Conservation (phyloP, 2,329 filamentous ascomycete species). For the Geoglossum cookeanum region DNA sequence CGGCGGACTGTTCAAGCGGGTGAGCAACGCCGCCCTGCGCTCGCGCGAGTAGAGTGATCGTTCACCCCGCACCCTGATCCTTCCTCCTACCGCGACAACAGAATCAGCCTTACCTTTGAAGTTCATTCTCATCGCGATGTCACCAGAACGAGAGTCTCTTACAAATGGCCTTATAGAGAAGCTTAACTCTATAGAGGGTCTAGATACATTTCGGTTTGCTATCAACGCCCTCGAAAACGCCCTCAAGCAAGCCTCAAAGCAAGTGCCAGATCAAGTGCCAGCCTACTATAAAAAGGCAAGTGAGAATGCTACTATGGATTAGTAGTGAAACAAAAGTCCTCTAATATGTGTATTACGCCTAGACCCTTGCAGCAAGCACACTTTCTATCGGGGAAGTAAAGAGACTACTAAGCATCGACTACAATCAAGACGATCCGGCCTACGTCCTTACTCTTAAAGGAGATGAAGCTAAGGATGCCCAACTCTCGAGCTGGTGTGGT, state of each 20-base stretch:
- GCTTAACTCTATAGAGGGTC: neutral
- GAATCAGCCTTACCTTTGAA: neutral
- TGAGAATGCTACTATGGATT: neutral
- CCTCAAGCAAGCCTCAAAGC: no score
- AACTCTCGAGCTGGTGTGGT: no score
- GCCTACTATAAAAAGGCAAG: neutral
- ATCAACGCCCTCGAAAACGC: neutral
- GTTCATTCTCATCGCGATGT: neutral
- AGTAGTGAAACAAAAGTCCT: neutral
- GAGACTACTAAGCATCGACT: no score
- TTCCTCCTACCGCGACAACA: neutral
- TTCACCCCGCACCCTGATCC: no score
- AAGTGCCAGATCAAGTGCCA: neutral
- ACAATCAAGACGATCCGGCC: no score
- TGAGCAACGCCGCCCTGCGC: neutral
- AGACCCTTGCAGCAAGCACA: neutral
- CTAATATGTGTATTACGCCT: neutral
- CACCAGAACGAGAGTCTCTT: neutral
- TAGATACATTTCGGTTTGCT: neutral
- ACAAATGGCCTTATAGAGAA: neutral
- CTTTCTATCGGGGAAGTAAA: no score
- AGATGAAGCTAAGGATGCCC: no score
- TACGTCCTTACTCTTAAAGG: no score
- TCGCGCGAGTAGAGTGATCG: neutral
- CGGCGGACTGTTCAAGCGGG: no score